A percentile compares a stretch with the other conserved stretches of the same genome.
Conservation (phyloP, 805 yeast species). For the Kodamaea kaohsiungensis region DNA sequence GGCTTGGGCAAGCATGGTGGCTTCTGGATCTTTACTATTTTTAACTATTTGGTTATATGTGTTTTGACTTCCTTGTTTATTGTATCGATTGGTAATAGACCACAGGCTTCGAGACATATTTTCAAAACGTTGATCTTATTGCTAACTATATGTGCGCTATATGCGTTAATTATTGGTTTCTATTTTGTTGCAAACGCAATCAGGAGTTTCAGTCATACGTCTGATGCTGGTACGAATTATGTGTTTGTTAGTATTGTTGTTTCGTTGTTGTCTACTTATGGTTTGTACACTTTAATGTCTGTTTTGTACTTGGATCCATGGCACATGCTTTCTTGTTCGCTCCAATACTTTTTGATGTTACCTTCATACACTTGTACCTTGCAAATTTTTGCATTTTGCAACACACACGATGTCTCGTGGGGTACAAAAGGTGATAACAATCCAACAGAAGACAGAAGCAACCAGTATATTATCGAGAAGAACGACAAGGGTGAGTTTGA, state of each 20-base stretch:
- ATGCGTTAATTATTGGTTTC: constrained; percentile 80
- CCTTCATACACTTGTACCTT: constrained; percentile 92
- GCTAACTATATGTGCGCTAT: constrained; percentile 75
- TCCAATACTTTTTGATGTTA: constrained; percentile 84
- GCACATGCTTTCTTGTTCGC: constrained; percentile 86
- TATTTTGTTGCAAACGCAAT: constrained; percentile 68
- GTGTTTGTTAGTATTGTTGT: constrained; percentile 77
- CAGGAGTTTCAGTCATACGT: constrained; percentile 30
- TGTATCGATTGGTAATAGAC: constrained; percentile 95
- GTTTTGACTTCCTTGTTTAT: constrained; percentile 85
- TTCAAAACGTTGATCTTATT: constrained; percentile 73
- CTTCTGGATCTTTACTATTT: constrained; percentile 74
- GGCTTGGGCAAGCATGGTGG: constrained; percentile 70
- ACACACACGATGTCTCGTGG: constrained; percentile 98
- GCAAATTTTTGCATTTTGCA: constrained; percentile 95
- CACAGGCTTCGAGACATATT: constrained; percentile 87
- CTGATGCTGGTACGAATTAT: constrained; percentile 42
- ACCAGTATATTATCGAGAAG: constrained; percentile 79
- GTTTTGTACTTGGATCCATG: constrained; percentile 90
- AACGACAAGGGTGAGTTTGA: constrained; percentile 78
- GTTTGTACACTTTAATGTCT: constrained; percentile 81
- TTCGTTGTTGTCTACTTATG: constrained; percentile 87
- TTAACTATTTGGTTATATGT: constrained; percentile 83
- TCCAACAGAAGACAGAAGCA: constrained; percentile 61
- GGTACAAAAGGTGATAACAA: constrained; percentile 95